A percentile compares a stretch with the other conserved stretches of the same genome.
Conservation (phyloP, 2,329 filamentous ascomycete species). For the Cladosporium velox region DNA sequence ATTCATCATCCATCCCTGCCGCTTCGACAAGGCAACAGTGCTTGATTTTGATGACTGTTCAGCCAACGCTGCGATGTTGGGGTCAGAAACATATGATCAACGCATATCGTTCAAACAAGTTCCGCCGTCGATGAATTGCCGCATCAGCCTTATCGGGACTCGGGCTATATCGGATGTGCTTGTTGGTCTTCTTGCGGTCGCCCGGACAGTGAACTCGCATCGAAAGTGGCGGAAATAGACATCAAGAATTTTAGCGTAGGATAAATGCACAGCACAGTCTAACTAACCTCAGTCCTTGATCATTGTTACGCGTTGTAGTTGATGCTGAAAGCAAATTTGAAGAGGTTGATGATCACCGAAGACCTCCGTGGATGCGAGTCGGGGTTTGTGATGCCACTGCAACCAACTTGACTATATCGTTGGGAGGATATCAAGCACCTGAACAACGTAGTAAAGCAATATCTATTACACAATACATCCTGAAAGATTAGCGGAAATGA, state of each 20-base stretch:
- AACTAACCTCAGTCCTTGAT: background rate
- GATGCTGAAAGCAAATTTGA: background rate
- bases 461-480: background rate
- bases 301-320: background rate
- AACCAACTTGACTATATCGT: background rate
- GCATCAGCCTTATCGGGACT: background rate
- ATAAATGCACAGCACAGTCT: background rate
- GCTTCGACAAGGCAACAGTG: background rate
- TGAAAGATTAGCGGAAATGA: background rate
- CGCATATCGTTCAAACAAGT: background rate
- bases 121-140: background rate
- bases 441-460: background rate
- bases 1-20: background rate
- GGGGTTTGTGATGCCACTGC: background rate
- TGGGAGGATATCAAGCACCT: background rate
- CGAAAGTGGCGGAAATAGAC: background rate
- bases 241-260: background rate
- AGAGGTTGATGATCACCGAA: background rate
- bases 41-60: background rate
- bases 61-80: background rate
- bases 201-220: background rate
- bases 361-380: background rate
- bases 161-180: background rate
- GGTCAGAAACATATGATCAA: background rate
- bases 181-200: background rate